phyloP scores from a whole-genome alignment of 1,139 yeast species.

The Sugiyamaella castrensis region DNA sequence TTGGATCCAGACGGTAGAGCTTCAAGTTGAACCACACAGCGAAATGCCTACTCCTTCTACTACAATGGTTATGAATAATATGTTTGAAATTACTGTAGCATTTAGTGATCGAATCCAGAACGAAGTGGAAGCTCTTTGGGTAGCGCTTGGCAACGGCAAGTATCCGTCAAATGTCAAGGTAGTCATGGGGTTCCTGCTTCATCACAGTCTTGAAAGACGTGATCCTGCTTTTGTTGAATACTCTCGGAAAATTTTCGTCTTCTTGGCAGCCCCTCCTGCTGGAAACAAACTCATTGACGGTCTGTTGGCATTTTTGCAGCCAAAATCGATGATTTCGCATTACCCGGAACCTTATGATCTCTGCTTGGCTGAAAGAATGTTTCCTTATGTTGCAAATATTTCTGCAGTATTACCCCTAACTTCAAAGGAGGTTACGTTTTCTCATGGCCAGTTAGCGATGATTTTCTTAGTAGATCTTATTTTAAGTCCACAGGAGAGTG shows the following conservation, averaged over 20 bases:
- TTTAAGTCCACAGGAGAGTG: slow-evolving; percentile 42
- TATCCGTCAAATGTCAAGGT: slow-evolving; percentile 65
- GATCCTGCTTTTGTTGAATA: slow-evolving; percentile 74
- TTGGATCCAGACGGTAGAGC: slow-evolving; percentile 80
- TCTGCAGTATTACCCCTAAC: slow-evolving; percentile 54
- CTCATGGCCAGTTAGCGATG: slow-evolving; percentile 78
- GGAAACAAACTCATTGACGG: slow-evolving; percentile 59
- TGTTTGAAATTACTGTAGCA: slow-evolving; percentile 79
- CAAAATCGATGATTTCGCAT: slow-evolving; percentile 84
- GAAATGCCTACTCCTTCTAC: slow-evolving; percentile 46
- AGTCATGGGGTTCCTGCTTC: slow-evolving; percentile 67
- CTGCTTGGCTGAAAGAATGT: slow-evolving; percentile 32
- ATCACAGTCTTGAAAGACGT: slow-evolving; percentile 65
- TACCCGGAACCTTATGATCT: slow-evolving; percentile 38
- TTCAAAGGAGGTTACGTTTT: slow-evolving; percentile 74
- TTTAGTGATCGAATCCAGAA: slow-evolving; percentile 71
- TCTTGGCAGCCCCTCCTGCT: slow-evolving; percentile 59
- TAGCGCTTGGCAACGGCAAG: slow-evolving; percentile 75
- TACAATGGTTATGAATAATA: slow-evolving; percentile 71
- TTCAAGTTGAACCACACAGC: slow-evolving; percentile 47
- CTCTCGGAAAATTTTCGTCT: slow-evolving; percentile 77
- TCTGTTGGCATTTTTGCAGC: slow-evolving; percentile 67
- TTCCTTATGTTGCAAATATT: slow-evolving; percentile 77
- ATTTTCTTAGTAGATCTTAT: slow-evolving; percentile 80
- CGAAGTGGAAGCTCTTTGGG: slow-evolving; percentile 94